Conservation (phyloP, 352 stramenopile species). For the Phytopythium chamaehyphon region DNA sequence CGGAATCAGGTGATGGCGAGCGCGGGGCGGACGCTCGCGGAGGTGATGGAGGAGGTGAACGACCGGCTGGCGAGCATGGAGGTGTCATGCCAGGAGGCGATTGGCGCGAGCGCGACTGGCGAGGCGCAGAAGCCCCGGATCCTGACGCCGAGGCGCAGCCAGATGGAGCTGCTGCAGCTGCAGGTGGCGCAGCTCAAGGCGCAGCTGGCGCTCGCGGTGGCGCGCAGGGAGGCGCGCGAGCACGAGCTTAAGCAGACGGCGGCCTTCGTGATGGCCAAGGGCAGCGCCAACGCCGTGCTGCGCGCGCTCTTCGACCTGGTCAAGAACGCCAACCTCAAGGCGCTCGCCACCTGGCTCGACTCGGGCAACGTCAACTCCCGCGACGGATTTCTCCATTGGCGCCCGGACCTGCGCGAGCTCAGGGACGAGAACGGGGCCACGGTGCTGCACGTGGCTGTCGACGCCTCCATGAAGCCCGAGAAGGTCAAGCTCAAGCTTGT, state of each 20-base stretch:
- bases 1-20: no score
- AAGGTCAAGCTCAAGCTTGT: conserved; percentile 66
- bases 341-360: conserved; percentile 56
- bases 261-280: conserved; percentile 60
- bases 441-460: conserved; percentile 66
- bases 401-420: conserved; percentile 45
- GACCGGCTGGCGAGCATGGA: conserved; percentile 45
- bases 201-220: conserved; percentile 39
- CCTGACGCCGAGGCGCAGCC: conserved; percentile 3
- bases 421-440: conserved; percentile 62
- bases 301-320: conserved; percentile 76
- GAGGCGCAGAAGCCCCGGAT: neutral
- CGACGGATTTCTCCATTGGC: conserved; percentile 72
- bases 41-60: conserved; percentile 41
- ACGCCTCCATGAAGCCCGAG: conserved; percentile 60
- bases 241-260: conserved; percentile 50
- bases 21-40: conserved; percentile 9
- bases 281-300: conserved; percentile 66
- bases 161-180: conserved; percentile 34
- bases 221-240: conserved; percentile 62
- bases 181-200: conserved; percentile 44
- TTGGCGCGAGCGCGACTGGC: neutral
- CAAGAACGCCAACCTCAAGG: conserved; percentile 46
- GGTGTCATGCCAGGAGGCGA: conserved; percentile 38
- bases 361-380: conserved; percentile 73